Base-by-base conservation (phyloP, 441 rosid species). In the Kokia cookei region DNA sequence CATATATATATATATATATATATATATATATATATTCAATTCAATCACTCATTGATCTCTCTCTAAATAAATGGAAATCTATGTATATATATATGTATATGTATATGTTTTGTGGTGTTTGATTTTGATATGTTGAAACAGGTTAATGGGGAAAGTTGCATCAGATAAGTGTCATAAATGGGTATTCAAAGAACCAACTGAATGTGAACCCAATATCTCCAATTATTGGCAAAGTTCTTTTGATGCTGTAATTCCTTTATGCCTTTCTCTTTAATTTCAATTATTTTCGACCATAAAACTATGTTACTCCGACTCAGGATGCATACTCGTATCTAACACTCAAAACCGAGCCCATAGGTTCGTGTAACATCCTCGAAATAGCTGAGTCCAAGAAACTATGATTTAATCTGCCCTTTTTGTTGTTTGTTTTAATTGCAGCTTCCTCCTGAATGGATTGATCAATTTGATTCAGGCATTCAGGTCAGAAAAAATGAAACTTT, bases 121-220 rank as follows among this genome's bases (percentile, higher is more conserved):
- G 35, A 60, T 45, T 75, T n/a, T 48, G 14, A n/a, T 32, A 65
- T 75, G 1, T 71, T 75, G 76, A 65, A 64, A 64, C 92, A 93
- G 98, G 85, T 86, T 95, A 78, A 93, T 95, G 98, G 99, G 97
- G 73, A 95, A 95, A 80, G 98, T 95, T 84, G 98, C 98, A 72
- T 93, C 99, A 55, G 99, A 96, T 86, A 96, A 96, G 86, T 95
- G 98, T 73, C 99, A 93, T 86, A 96, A 96, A 77, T 93, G 98
- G 99, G 99, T 96, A 12, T 93, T 91, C 88, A 95, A 93, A 82
- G 98, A 95, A 79, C 98, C 98, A 51, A 82, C 94, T 32, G 96
- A 89, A 81, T 89, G 87, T 79, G 98, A 94, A 86, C 88, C 94
- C 17, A 91, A 88, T 82, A 87, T 90, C 82, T 82, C 92, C 75